Evolutionary conservation across 352 stramenopile species (phyloP).

Genomic region (Phytophthora rubi): DNA sequence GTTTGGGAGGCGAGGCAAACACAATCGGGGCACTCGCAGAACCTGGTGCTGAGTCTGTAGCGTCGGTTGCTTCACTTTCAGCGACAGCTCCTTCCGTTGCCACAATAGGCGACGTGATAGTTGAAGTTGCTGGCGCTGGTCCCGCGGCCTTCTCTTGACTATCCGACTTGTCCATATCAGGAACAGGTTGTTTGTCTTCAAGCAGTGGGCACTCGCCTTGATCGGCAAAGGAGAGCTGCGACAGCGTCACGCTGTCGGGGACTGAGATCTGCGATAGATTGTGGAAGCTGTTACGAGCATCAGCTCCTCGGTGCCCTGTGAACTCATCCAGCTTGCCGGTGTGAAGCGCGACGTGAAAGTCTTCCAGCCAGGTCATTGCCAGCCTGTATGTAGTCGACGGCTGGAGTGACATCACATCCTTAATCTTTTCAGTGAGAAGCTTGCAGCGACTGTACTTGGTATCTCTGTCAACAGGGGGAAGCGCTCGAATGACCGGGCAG

Average conservation of each 20-base stretch:
- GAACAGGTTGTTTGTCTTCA: not conserved
- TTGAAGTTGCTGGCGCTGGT: no score
- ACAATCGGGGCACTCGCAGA: not conserved
- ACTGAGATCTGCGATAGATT: not conserved
- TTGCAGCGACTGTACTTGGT: slow-evolving; percentile 5
- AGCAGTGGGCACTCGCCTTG: not conserved
- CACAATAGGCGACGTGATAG: no score
- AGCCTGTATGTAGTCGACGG: slow-evolving; percentile 8
- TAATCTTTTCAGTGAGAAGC: slow-evolving; percentile 8
- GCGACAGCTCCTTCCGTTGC: no score
- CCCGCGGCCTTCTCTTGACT: not conserved
- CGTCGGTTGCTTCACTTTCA: no score
- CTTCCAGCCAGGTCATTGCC: slow-evolving; percentile 3
- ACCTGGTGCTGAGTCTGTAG: not conserved
- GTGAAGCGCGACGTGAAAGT: slow-evolving; percentile 6
- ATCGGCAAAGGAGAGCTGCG: not conserved
- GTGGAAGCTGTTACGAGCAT: not conserved
- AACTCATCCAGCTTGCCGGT: not conserved
- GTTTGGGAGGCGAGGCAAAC: not conserved
- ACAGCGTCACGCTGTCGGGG: not conserved
- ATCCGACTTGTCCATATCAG: not conserved
- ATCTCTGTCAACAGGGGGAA: not conserved
- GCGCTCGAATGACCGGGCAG: not conserved
- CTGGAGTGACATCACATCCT: slow-evolving; percentile 4
- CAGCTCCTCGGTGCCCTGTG: not conserved